Conservation (phyloP, 1,284 basidiomycete genomes). For the Schizophyllum amplum region DNA sequence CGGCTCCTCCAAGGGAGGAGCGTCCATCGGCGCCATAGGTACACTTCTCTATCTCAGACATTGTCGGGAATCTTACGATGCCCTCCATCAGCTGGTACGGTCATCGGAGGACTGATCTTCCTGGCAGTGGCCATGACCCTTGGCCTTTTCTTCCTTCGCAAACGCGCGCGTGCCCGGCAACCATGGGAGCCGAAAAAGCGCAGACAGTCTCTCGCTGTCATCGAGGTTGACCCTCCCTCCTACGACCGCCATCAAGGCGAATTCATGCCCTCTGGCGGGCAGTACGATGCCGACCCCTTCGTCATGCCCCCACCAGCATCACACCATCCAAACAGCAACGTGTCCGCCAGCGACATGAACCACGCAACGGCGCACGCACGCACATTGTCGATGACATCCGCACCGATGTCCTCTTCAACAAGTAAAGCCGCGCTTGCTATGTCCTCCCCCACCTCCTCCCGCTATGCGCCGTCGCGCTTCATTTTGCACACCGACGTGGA, state of each 20-base stretch:
- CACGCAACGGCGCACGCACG: not conserved
- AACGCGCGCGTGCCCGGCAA: constrained; percentile 21
- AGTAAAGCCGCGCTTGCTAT: constrained; percentile 43
- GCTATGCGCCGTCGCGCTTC: constrained; percentile 43
- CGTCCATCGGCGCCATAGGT: constrained; percentile 30
- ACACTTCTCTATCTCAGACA: not conserved
- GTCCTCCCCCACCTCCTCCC: constrained; percentile 20
- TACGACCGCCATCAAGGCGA: constrained; percentile 5
- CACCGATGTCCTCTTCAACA: constrained; percentile 29
- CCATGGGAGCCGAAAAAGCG: not conserved
- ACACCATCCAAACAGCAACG: not conserved
- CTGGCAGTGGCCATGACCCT: constrained; percentile 41
- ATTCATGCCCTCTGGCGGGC: constrained; percentile 19
- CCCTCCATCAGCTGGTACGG: constrained; percentile 43
- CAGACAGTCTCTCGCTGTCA: not conserved
- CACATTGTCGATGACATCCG: constrained; percentile 6
- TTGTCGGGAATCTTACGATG: not conserved
- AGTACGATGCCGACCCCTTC: constrained; percentile 20
- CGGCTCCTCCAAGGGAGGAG: constrained; percentile 18
- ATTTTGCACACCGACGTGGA: constrained; percentile 68
- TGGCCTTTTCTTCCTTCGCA: constrained; percentile 41
- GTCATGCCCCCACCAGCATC: constrained; percentile 14
- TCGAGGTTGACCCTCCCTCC: constrained; percentile 14
- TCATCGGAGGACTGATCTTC: constrained; percentile 49
- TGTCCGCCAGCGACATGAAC: not conserved